A percentile compares a stretch with the other conserved stretches of the same genome.
Conservation (phyloP, 169 alveolate species). For the Amoebophrya sp. region DNA sequence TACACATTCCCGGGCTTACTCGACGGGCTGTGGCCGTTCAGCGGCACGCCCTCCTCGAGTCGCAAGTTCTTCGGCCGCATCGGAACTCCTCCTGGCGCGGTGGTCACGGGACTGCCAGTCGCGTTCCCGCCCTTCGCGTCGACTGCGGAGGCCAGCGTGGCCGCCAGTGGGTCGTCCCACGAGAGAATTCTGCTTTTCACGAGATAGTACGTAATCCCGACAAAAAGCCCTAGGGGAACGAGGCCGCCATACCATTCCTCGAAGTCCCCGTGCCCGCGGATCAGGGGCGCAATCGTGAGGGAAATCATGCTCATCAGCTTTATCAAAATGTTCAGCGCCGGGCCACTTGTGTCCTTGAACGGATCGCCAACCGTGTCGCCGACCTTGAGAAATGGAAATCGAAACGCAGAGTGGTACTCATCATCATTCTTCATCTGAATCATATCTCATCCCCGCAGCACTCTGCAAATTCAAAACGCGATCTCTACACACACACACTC, state of each 20-base stretch:
- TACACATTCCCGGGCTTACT: no score
- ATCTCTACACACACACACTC: no score
- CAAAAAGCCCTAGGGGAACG: background rate
- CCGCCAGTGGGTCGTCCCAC: background rate
- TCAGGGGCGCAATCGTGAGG: constrained; percentile 59
- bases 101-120: no score
- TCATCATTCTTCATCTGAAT: constrained; percentile 47
- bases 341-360: constrained; percentile 79
- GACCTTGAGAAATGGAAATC: constrained; percentile 35
- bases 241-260: background rate
- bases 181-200: background rate
- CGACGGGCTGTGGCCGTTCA: background rate
- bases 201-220: background rate
- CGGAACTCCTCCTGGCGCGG: no score
- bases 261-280: constrained; percentile 14
- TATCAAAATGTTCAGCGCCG: constrained; percentile 59
- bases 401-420: no score
- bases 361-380: constrained; percentile 86
- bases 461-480: no score
- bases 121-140: no score
- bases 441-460: constrained; percentile 49
- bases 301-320: constrained; percentile 64
- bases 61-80: no score
- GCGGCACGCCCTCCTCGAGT: background rate
- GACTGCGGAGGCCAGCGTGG: background rate